phyloP scores from a whole-genome alignment of 2,329 filamentous ascomycete species.

The Claviceps fusiformis region DNA sequence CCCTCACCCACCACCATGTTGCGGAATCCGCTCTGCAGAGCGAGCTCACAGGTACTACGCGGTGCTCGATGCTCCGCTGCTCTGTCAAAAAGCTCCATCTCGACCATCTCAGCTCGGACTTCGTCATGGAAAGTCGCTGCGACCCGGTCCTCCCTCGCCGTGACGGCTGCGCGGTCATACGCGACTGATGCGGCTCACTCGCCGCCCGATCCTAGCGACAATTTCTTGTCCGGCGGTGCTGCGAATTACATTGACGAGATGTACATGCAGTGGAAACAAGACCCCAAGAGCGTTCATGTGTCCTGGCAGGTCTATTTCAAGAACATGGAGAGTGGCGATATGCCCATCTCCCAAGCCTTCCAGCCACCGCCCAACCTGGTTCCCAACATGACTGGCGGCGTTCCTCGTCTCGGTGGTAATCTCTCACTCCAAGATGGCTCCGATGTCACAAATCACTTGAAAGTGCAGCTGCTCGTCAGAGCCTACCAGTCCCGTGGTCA shows the following conservation, averaged over 20 bases:
- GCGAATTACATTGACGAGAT: slow-evolving; percentile 99
- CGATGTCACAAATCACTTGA: slow-evolving; percentile 90
- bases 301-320: slow-evolving; percentile 99
- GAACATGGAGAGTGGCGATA: slow-evolving; percentile 97
- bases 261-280: slow-evolving; percentile 95
- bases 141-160: slow-evolving; percentile 34
- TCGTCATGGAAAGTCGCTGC: slow-evolving; percentile 31
- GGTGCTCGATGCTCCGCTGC: slow-evolving; percentile 34
- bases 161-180: slow-evolving; percentile 38
- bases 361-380: slow-evolving; percentile 88
- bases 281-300: slow-evolving; percentile 85
- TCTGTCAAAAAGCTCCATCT: slow-evolving; percentile 28
- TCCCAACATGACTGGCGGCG: slow-evolving; percentile 64
- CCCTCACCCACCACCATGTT: slow-evolving; percentile 41
- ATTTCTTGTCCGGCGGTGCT: slow-evolving; percentile 90
- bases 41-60: slow-evolving; percentile 49
- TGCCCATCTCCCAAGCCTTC: slow-evolving; percentile 96
- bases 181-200: slow-evolving; percentile 38
- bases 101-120: slow-evolving; percentile 25
- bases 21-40: slow-evolving; percentile 53
- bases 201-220: slow-evolving; percentile 73
- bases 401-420: slow-evolving; percentile 59
- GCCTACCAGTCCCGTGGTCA: slow-evolving; percentile 97
- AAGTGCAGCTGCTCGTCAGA: slow-evolving; percentile 92
- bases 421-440: slow-evolving; percentile 55